phyloP scores from a whole-genome alignment of 129 eudicot genomes.

The Arctium minus region DNA sequence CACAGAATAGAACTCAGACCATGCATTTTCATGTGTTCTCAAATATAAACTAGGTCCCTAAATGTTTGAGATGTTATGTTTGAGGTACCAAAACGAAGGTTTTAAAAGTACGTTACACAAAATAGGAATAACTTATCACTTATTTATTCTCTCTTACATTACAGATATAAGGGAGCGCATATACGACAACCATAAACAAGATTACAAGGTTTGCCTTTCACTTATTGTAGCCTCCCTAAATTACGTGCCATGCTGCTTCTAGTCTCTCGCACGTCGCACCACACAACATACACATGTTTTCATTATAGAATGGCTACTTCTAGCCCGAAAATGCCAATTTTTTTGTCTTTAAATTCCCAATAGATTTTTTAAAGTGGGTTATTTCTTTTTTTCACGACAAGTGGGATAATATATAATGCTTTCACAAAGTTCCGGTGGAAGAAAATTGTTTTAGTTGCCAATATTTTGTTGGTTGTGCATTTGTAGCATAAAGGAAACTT shows the following conservation, averaged over 20 bases:
- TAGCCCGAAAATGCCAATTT: neutral
- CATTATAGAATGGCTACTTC: neutral
- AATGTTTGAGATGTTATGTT: neutral
- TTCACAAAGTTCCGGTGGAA: too few relatives aligned
- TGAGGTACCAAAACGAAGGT: neutral
- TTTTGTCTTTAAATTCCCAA: too few relatives aligned
- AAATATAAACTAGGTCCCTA: neutral
- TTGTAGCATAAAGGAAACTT: conserved; percentile 37
- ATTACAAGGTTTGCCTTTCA: conserved; percentile 39
- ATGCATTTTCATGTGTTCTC: neutral
- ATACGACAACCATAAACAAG: conserved; percentile 35
- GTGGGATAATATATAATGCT: too few relatives aligned
- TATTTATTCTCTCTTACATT: conserved; percentile 10
- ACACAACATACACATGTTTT: neutral
- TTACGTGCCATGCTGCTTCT: too few relatives aligned
- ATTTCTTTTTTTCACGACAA: neutral
- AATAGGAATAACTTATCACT: neutral
- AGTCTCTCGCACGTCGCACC: neutral
- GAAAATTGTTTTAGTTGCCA: neutral
- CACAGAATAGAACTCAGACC: too few relatives aligned
- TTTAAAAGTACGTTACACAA: neutral
- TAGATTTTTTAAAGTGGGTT: neutral
- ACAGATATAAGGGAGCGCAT: conserved; percentile 45
- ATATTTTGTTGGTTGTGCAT: neutral
- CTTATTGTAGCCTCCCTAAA: neutral